Conservation (phyloP, 2,329 filamentous ascomycete species). For the Venturia aucupariae region DNA sequence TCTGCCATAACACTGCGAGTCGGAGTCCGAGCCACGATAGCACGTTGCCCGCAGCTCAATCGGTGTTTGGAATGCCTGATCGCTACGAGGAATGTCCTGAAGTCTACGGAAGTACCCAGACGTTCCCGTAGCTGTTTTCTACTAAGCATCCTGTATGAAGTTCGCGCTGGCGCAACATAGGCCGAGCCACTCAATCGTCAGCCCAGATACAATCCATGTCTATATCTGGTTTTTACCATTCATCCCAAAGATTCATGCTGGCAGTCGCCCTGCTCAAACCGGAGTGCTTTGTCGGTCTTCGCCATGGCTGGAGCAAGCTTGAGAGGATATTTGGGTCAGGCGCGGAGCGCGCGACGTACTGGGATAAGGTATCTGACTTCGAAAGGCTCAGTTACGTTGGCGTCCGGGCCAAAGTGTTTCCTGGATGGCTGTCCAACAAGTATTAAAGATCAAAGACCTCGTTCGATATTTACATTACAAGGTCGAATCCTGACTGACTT, state of each 20-base stretch:
- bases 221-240: conserved; percentile 20
- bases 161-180: background rate
- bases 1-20: background rate
- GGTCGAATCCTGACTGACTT: background rate
- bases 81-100: background rate
- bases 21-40: background rate
- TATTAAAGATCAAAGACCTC: background rate
- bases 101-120: background rate
- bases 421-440: background rate
- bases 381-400: background rate
- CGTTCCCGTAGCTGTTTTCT: background rate
- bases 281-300: background rate
- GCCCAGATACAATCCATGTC: conserved; percentile 9
- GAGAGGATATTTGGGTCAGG: background rate
- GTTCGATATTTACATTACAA: background rate
- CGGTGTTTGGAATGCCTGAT: background rate
- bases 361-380: background rate
- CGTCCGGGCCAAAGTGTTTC: background rate
- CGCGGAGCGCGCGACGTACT: background rate
- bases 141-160: background rate
- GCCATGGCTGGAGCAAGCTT: background rate
- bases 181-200: background rate
- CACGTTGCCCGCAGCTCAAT: background rate
- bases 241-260: conserved; percentile 20
- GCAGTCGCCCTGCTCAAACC: background rate